Conservation (phyloP, 805 yeast species). For the Yarrowia deformans region DNA sequence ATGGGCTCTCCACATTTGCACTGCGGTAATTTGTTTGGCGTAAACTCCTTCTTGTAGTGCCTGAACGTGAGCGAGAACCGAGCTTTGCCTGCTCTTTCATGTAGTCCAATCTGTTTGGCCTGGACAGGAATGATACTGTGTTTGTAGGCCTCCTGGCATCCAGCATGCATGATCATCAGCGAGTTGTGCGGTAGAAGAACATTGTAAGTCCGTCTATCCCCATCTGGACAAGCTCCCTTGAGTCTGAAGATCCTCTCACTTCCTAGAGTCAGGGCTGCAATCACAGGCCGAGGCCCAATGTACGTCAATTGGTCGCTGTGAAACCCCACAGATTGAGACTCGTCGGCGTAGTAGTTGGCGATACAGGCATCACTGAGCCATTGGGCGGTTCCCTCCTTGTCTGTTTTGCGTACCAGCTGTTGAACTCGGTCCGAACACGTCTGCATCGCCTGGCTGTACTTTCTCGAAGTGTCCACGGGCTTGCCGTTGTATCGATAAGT, state of each 20-base stretch:
- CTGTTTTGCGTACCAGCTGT: conserved; percentile 53
- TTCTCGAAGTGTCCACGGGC: conserved; percentile 46
- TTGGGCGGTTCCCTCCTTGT: conserved; percentile 46
- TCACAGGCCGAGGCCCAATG: conserved; percentile 73
- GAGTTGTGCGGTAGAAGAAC: conserved; percentile 76
- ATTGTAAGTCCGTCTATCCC: conserved; percentile 53
- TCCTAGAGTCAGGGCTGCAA: conserved; percentile 74
- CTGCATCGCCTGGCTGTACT: conserved; percentile 55
- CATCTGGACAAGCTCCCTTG: conserved; percentile 46
- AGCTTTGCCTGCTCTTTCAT: conserved; percentile 58
- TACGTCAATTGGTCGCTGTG: conserved; percentile 78
- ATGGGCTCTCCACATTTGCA: conserved; percentile 58
- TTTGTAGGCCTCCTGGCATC: conserved; percentile 77
- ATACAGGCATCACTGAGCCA: conserved; percentile 67
- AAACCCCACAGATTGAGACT: conserved; percentile 66
- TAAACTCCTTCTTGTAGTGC: conserved; percentile 56
- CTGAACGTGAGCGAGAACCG: conserved; percentile 74
- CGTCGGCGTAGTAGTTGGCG: conserved; percentile 62
- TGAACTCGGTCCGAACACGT: conserved; percentile 54
- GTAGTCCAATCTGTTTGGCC: conserved; percentile 52
- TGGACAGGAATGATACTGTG: conserved; percentile 64
- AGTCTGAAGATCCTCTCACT: conserved; percentile 72
- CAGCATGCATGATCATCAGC: conserved; percentile 74
- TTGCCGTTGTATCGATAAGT: conserved; percentile 54
- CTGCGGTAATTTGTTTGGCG: conserved; percentile 50